Base-by-base conservation (phyloP, 2,329 filamentous ascomycete genomes). In the Talaromyces rugulosus region DNA sequence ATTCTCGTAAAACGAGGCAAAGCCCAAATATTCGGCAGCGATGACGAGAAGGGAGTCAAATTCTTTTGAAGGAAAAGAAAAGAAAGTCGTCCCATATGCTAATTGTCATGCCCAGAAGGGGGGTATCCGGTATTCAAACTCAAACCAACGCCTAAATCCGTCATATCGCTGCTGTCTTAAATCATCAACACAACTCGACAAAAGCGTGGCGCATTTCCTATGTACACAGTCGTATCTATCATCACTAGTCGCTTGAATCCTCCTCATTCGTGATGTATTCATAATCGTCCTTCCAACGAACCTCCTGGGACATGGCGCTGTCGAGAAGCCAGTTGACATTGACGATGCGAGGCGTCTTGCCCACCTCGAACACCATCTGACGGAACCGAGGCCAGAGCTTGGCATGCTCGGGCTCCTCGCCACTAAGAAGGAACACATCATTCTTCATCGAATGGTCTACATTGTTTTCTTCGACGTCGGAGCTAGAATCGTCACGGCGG, bases 11-110 rank as follows among this genome's bases (percentile, higher is more conserved):
- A 96, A 82, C 85, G 89, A 65, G 92, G 92, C 68, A 96, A 90
- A 78, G 94, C 93, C 14, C 94, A 98, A 76, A 87, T 98, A 30
- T 98, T 99, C 78, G 94, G 94, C 36, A 85, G 87, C 59, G 92
- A 94, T 70, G 92, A 94, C 73, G 90, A 91, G 64, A 87, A 90
- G 71, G 95, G 95, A 70, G 92, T 98, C 66, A 99, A 99, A 80
- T 98, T 99, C 80, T 98, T 98, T 74, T 97, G 80, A 88, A 16
- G 4, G 23, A 63, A 62, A 58, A 62, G 60, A 64, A 63, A 62
- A 60, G 42, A 28, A 33, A 57, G 34, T 23, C 9, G 34, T 27
- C 36, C 27, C 23, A 53, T 52, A 34, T 23, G 44, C 27, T 27
- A 23, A 51, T 12, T 14, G 18, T 51, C 18, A 51, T 7, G 27